Evolutionary conservation across 495 filamentous ascomycete species (phyloP), one percentile per base, ranked within the genome.

Genomic region (Parathielavia hyrcaniae): DNA sequence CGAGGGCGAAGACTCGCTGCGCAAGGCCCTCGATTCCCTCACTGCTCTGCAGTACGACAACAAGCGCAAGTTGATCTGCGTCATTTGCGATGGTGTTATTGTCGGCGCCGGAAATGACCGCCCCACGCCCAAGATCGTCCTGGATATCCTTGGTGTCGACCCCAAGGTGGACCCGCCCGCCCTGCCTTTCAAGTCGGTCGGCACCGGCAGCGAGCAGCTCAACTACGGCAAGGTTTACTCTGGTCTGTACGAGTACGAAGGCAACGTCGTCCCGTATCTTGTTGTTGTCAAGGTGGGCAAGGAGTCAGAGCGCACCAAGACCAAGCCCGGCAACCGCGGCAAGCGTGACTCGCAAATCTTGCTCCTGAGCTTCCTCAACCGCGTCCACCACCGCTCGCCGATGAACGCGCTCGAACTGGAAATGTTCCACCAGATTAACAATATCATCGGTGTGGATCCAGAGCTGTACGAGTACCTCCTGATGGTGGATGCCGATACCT

Each of bases 161-260:
- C 92, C 92, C 34, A 97, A 96, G 73, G 86, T 96, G 56, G 93
- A 98, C 66, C 93, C 93, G 53, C 90, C 91, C 12, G 91, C 93
- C 3, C 71, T 98, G 43, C 88, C 91, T 3, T 95, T 96, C 83
- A 88, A 89, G 70, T 90, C 88, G 14, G 83, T 98, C 61, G 93
- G 95, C 40, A 79, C 88, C 51, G 90, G 90, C 55, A 92, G 84
- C 65, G 89, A 95, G 36, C 92, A 97, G 67, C 83, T 97, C 57
- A 98, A 98, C 75, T 97, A 96, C 63, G 93, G 90, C 65, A 98
- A 98, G 73, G 91, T 98, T 36, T 98, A 97, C 69, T 97, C 93
- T 49, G 93, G 93, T 68, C 83, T 98, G 8, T 98, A 98, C 69
- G 93, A 98, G 70, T 96, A 83, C 57, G 91, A 98, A 77, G 93